Percentiles rank a stretch among this genome's conserved stretches.
These are phyloP conservation scores for Entomortierella chlamydospora DNA, from an alignment of 192 early-diverging fungal genomes.

Conservation along the genomic window DNA sequence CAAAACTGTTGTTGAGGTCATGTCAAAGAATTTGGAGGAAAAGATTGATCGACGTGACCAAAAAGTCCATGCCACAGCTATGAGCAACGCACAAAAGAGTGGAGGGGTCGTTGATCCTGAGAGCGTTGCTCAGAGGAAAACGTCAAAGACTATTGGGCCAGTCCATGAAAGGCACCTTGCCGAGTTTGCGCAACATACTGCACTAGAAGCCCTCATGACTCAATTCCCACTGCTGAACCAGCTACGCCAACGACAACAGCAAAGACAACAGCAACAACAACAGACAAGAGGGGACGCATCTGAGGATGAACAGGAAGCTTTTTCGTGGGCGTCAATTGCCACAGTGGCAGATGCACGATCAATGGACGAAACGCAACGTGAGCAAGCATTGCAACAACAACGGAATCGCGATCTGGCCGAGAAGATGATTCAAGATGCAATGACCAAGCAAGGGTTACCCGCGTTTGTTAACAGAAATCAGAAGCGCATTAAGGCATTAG, in stretches of 20 bases:
- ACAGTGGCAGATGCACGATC: not conserved
- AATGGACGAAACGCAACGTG: not conserved
- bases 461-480: not conserved
- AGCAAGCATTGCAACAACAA: not conserved
- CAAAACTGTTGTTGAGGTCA: constrained; percentile 1
- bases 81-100: not conserved
- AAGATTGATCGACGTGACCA: not conserved
- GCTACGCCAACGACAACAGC: not conserved
- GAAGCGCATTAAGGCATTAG: not conserved
- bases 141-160: not conserved
- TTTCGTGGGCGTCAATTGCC: not conserved
- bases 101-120: not conserved
- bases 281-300: not conserved
- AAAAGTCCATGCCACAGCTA: not conserved
- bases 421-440: constrained; percentile 6
- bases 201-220: constrained; percentile 4
- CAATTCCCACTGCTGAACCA: constrained; percentile 3
- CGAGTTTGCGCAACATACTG: not conserved
- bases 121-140: not conserved
- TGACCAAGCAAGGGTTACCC: not conserved
- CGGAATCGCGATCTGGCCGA: constrained; percentile 11
- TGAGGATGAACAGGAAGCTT: not conserved
- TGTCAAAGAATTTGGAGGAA: constrained; percentile 7
- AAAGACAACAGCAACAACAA: constrained; percentile 6
- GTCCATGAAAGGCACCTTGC: not conserved